Evolutionary conservation across 73 alveolate genomes (phyloP), one percentile per base, ranked within the genome.

Genomic region (Symbiodinium natans): DNA sequence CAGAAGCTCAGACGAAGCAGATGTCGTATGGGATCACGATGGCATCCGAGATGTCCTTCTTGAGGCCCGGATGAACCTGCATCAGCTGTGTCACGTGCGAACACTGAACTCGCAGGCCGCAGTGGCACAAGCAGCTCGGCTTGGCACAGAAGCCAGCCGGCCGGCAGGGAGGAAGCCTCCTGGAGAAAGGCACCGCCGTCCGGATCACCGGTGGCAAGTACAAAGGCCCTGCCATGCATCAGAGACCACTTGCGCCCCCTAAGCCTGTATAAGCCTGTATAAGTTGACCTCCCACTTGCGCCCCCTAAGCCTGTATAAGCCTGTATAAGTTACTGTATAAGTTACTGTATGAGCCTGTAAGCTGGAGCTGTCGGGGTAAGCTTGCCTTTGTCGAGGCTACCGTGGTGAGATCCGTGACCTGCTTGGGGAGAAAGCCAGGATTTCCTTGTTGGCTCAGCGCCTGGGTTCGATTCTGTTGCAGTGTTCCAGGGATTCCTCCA

Each of bases 11-110:
- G 87, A 15, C 48, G 27, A 39, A 77, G 19, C 77, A 85, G 97
- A 17, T 90, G 80, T 41, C 87, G 41, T 90, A 29, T 39, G 97
- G 88, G 27, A 90, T 90, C 85, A 34, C 77, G 54, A 90, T 90
- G 97, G 97, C 97, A 1, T 90, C 97, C 5, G 31, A 90, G 29
- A 40, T 90, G 54, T 90, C 97, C 27, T 90, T 90, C 63, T 85
- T 90, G 73, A 40, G 54, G 56, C 56, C 41, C 31, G 88, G 56
- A 40, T 90, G 97, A 9, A n/a, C 71, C 23, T 52, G 71, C 71
- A 52, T 29, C 15, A 52, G 71, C 15, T 52, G 31, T n/a, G n/a
- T n/a, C n/a, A n/a, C n/a, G n/a, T n/a, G n/a, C n/a, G n/a, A n/a
- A n/a, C 71, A 52, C 31, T 29, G 71, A 52, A 52, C 4, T 25